Evolutionary conservation across 1,139 yeast genomes (phyloP).

Genomic region (Debaryomycetaceae sp.): DNA sequence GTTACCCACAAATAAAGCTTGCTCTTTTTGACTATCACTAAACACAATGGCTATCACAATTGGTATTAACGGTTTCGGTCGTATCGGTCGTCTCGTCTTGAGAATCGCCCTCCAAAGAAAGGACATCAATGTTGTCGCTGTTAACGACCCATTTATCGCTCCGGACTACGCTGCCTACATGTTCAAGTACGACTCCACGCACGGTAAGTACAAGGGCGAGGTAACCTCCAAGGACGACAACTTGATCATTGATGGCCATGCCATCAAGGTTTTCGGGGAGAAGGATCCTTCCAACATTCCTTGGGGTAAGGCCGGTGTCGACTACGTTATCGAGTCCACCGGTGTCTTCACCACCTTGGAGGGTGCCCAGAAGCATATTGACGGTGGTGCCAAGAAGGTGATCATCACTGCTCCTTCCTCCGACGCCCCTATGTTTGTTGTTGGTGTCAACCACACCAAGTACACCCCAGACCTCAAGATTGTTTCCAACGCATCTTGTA

Average conservation of each 20-base stretch:
- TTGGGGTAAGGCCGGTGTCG: slow-evolving; percentile 77
- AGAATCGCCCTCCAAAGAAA: slow-evolving; percentile 70
- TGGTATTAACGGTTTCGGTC: slow-evolving; percentile 89
- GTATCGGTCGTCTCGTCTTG: slow-evolving; percentile 82
- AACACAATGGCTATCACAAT: slow-evolving; percentile 39
- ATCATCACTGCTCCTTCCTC: slow-evolving; percentile 84
- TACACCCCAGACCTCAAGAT: slow-evolving; percentile 69
- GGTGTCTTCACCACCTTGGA: slow-evolving; percentile 81
- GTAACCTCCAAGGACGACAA: slow-evolving; percentile 54
- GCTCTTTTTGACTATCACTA: slow-evolving; percentile 8
- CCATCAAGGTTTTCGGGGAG: slow-evolving; percentile 69
- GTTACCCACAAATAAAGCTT: slow-evolving; percentile 5
- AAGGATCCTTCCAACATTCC: slow-evolving; percentile 76
- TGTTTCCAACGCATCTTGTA: slow-evolving; percentile 84
- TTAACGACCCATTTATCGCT: slow-evolving; percentile 81
- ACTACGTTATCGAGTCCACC: slow-evolving; percentile 80
- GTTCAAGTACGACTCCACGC: slow-evolving; percentile 88
- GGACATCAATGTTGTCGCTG: slow-evolving; percentile 72
- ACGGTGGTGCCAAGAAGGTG: slow-evolving; percentile 88
- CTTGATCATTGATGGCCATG: slow-evolving; percentile 64
- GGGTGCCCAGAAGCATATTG: slow-evolving; percentile 76
- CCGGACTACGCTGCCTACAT: slow-evolving; percentile 82
- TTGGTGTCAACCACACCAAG: slow-evolving; percentile 74
- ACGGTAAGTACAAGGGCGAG: slow-evolving; percentile 70
- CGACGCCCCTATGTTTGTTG: slow-evolving; percentile 87